These are phyloP conservation scores for Trichoderma sp. DNA, from an alignment of 2,329 filamentous ascomycete species.

Conservation along the genomic window DNA sequence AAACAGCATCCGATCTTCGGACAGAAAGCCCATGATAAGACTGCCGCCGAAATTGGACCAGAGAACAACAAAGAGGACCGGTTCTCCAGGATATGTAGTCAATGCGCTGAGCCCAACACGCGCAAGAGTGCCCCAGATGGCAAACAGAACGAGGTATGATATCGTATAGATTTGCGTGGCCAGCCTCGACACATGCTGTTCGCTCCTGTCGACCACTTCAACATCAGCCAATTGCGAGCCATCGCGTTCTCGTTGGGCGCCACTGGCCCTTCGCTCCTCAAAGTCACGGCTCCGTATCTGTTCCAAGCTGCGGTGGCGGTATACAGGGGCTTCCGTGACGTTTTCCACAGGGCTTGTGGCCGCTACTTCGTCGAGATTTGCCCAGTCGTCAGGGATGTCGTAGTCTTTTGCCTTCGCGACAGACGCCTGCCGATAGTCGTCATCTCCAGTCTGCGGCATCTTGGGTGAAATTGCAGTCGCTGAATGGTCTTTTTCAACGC, in stretches of 20 bases:
- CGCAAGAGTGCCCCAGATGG: conserved; percentile 81
- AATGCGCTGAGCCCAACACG: conserved; percentile 79
- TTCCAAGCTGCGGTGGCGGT: conserved; percentile 32
- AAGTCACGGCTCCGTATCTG: conserved; percentile 27
- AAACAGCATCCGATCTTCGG: conserved; percentile 78
- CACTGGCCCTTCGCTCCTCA: conserved; percentile 27
- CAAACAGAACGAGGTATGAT: conserved; percentile 84
- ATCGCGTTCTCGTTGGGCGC: conserved; percentile 28
- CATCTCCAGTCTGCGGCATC: background rate
- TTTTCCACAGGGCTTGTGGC: conserved; percentile 38
- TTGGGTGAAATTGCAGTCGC: background rate
- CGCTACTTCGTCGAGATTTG: conserved; percentile 50
- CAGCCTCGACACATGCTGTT: conserved; percentile 48
- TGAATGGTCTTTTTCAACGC: background rate
- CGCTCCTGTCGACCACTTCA: conserved; percentile 8
- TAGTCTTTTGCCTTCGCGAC: conserved; percentile 27
- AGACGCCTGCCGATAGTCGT: background rate
- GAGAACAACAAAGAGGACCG: conserved; percentile 72
- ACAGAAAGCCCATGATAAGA: conserved; percentile 81
- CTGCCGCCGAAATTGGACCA: conserved; percentile 90
- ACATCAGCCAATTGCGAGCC: background rate
- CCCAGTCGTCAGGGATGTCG: conserved; percentile 40
- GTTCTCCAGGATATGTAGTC: conserved; percentile 77
- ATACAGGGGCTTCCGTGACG: conserved; percentile 25
- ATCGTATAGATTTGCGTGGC: conserved; percentile 69